Percentiles rank a stretch among this genome's conserved stretches.
Evolutionary conservation across 129 eudicot species (phyloP).

Genomic region (Arctium lappa): DNA sequence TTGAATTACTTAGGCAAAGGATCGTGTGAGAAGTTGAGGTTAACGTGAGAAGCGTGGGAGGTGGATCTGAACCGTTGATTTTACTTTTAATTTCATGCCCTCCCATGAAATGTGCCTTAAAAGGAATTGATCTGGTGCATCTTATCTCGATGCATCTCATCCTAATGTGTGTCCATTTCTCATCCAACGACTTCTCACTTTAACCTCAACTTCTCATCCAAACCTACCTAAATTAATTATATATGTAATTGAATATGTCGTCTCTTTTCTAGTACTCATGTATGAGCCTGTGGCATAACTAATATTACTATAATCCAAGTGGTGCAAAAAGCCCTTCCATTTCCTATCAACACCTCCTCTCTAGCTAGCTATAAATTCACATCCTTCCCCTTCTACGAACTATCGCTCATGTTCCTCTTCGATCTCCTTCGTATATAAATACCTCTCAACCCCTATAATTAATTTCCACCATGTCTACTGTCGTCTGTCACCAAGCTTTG

Average conservation of each 20-base stretch:
- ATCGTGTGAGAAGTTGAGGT: too few species aligned
- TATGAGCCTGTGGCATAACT: conserved; percentile 19
- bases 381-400: conserved; percentile 29
- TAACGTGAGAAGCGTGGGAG: too few species aligned
- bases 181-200: too few species aligned
- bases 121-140: too few species aligned
- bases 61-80: too few species aligned
- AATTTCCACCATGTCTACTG: conserved; percentile 42
- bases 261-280: neutral
- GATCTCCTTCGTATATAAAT: neutral
- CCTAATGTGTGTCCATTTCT: too few species aligned
- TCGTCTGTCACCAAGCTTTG: conserved; percentile 31
- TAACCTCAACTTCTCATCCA: too few species aligned
- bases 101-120: too few species aligned
- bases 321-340: conserved; percentile 31
- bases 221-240: too few species aligned
- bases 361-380: conserved; percentile 42
- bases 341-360: conserved; percentile 3
- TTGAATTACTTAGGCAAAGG: too few species aligned
- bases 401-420: conserved; percentile 31
- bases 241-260: neutral
- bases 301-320: conserved; percentile 30
- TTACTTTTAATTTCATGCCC: too few species aligned
- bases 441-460: neutral
- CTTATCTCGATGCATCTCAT: too few species aligned